Conservation (phyloP, 2,329 filamentous ascomycete species). For the Teratosphaeria gauchensis region DNA sequence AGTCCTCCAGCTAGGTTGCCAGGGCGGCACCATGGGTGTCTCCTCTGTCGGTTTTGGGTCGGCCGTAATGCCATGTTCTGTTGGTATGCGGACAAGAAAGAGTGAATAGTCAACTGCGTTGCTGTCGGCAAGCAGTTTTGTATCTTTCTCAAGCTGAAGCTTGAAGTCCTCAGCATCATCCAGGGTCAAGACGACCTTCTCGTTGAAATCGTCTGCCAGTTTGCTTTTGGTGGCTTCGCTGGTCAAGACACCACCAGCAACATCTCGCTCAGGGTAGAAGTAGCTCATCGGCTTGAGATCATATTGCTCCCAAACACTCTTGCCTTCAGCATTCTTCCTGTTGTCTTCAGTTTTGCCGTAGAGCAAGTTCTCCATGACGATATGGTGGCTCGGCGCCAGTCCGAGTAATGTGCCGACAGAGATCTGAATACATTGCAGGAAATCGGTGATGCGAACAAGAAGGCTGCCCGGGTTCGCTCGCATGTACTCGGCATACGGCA, state of each 20-base stretch:
- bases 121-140: constrained; percentile 42
- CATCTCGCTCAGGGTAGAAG: constrained; percentile 66
- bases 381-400: constrained; percentile 58
- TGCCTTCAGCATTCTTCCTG: constrained; percentile 20
- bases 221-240: constrained; percentile 56
- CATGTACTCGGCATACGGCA: constrained; percentile 58
- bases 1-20: constrained; percentile 44
- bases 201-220: constrained; percentile 58
- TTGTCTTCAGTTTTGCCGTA: constrained; percentile 46
- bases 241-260: constrained; percentile 53
- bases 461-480: constrained; percentile 48
- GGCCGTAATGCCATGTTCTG: constrained; percentile 24
- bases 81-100: constrained; percentile 54
- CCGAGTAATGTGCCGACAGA: constrained; percentile 51
- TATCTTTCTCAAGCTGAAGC: constrained; percentile 50
- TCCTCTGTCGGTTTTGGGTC: constrained; percentile 16
- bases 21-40: constrained; percentile 23
- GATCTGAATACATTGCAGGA: constrained; percentile 47
- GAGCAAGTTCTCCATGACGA: constrained; percentile 69
- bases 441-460: constrained; percentile 62
- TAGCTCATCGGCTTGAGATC: constrained; percentile 67
- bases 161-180: constrained; percentile 49
- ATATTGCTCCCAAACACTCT: constrained; percentile 55
- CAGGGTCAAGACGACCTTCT: constrained; percentile 50
- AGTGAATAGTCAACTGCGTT: constrained; percentile 69